Percentiles rank a stretch among this genome's conserved stretches.
Conservation (phyloP, 176 grass and related monocot species). For the Cenchrus purpureus region DNA sequence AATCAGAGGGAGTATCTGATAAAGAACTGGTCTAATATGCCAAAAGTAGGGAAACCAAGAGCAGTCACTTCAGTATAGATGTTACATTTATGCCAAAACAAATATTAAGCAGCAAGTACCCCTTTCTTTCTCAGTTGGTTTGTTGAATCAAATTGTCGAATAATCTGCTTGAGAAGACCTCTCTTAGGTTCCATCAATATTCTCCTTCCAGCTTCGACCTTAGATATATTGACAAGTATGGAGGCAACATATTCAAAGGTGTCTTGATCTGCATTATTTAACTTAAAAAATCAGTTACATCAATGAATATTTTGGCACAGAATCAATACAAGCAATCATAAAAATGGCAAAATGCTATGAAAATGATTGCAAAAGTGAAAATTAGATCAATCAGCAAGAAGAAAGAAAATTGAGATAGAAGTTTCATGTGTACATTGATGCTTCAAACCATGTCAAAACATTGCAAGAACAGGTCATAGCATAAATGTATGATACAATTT, state of each 20-base stretch:
- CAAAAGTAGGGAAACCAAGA: not conserved
- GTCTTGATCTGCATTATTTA: conserved; percentile 58
- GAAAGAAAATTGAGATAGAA: not conserved
- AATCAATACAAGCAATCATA: conserved; percentile 12
- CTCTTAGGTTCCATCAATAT: conserved; percentile 89
- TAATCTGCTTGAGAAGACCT: conserved; percentile 82
- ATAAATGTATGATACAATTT: not conserved
- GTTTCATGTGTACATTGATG: not conserved
- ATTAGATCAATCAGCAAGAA: not conserved
- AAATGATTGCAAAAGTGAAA: not conserved
- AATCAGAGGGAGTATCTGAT: not conserved
- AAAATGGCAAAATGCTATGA: not conserved
- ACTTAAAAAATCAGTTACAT: not conserved
- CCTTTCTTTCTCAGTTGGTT: conserved; percentile 97
- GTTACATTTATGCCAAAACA: conserved; percentile 10
- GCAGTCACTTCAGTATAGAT: not conserved
- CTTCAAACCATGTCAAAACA: not conserved
- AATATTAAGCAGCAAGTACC: conserved; percentile 46
- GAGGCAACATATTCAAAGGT: conserved; percentile 84
- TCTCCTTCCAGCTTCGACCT: conserved; percentile 83
- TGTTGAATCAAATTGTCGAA: conserved; percentile 87
- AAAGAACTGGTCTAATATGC: not conserved
- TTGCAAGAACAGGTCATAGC: not conserved
- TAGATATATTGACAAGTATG: conserved; percentile 95
- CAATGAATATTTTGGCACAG: not conserved